Base-by-base conservation (phyloP, 2,329 filamentous ascomycete genomes). In the Harringtonia aguacate region DNA sequence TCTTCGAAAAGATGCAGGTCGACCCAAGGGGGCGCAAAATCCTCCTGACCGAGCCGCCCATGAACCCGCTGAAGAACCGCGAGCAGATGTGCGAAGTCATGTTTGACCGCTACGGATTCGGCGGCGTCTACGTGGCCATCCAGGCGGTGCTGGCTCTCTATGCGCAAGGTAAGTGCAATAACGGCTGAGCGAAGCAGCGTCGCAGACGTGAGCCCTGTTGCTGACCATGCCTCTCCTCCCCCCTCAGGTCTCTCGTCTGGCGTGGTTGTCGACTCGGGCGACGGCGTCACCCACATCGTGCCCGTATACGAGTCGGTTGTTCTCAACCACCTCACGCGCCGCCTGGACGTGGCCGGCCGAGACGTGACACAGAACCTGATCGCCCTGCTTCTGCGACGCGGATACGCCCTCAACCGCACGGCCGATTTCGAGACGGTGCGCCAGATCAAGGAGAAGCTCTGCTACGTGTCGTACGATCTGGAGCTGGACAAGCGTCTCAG, bases 381-480 rank as follows among this genome's bases (percentile, higher is more conserved):
- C 64, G 87, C 88, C 41, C 81, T 98, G 40, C 81, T 98, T 18
- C 77, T 95, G 46, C 86, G 92, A 58, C 81, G 92, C 54, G 92
- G 92, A 36, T 98, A 98, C 64, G 88, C 92, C 30, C 79, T 98
- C 50, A 98, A 98, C 77, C 81, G 92, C 62, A 98, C 92, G 13
- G 92, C 92, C 61, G 92, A 98, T 64, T 98, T 98, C 64, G 92
- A 98, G 67, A 98, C 92, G 4, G 92, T 98, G 45, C 85, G 92
- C 50, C 90, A 97, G 65, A 97, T 98, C 72, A 98, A 98, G 71
- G 92, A 98, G 74, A 98, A 98, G 75, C 84, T 98, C 41, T 97
- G 92, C 75, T 98, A 98, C 63, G 90, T 98, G 46, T 95, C 89
- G 13, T 98, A 97, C 71, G 92, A 98, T 63, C 77, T 98, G 46